These are phyloP conservation scores for Dovyalis caffra DNA, from an alignment of 345 rosid genomes.

Conservation along the genomic window DNA sequence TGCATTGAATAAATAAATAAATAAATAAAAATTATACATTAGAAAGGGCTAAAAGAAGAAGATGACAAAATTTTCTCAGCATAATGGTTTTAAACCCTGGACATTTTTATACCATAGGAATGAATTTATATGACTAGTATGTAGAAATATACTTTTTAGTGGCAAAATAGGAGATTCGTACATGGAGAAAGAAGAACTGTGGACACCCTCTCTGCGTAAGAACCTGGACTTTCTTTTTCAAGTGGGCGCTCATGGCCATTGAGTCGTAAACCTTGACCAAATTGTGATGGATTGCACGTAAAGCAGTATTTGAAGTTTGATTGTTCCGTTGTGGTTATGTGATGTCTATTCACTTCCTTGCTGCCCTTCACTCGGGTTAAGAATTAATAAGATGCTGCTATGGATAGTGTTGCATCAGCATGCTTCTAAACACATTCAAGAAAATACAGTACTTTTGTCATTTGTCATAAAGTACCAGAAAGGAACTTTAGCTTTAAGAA, in stretches of 20 bases:
- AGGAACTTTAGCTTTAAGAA: background rate
- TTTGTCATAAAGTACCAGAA: background rate
- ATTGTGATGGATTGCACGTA: background rate
- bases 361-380: background rate
- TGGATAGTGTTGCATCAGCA: background rate
- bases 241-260: background rate
- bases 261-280: background rate
- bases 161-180: background rate
- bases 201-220: background rate
- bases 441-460: background rate
- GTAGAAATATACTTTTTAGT: background rate
- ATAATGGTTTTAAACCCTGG: background rate
- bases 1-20: too few relatives aligned
- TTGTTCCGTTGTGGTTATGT: background rate
- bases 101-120: background rate
- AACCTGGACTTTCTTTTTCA: background rate
- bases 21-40: background rate
- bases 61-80: background rate
- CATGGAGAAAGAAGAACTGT: background rate
- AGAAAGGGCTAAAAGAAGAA: background rate
- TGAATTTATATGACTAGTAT: background rate
- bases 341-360: background rate
- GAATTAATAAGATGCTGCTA: background rate
- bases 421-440: background rate
- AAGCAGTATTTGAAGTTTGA: background rate